Conservation (phyloP, 768 basidiomycete species). For the Sistotremastrum suecicum region DNA sequence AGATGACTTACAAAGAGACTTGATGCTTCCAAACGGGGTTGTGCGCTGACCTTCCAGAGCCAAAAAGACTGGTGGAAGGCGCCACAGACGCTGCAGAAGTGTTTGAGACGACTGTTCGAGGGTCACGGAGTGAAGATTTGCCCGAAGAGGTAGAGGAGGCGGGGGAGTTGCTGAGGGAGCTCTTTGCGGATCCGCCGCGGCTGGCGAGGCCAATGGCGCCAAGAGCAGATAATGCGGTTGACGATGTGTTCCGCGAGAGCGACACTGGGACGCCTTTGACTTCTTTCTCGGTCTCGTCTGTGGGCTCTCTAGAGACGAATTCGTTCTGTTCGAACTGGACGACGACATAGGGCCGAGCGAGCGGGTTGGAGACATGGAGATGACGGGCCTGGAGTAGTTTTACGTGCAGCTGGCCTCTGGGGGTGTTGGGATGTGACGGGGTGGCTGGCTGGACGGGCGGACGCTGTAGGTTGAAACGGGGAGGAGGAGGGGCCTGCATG, state of each 20-base stretch:
- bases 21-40: slow-evolving; percentile 99
- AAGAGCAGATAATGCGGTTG: slow-evolving; percentile 51
- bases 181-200: slow-evolving; percentile 20
- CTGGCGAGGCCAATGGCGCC: slow-evolving; percentile 42
- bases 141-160: slow-evolving; percentile 27
- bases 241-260: slow-evolving; percentile 42
- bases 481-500: slow-evolving; percentile 50
- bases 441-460: slow-evolving; percentile 17
- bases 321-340: slow-evolving; percentile 99
- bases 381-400: slow-evolving; percentile 87
- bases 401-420: slow-evolving; percentile 77
- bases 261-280: slow-evolving; percentile 65
- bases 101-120: slow-evolving; percentile 20
- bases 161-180: slow-evolving; percentile 25
- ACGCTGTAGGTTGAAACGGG: slow-evolving; percentile 18
- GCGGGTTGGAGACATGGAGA: slow-evolving; percentile 54
- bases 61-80: slow-evolving; percentile 32
- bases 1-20: slow-evolving; percentile 80
- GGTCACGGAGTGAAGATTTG: slow-evolving; percentile 17
- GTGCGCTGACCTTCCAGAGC: slow-evolving; percentile 45
- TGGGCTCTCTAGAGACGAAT: slow-evolving; percentile 86
- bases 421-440: slow-evolving; percentile 11
- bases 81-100: neutral
- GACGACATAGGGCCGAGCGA: slow-evolving; percentile 80
- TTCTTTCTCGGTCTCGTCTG: slow-evolving; percentile 74